Base-by-base conservation (phyloP, 192 early-diverging fungal species). In the Geranomyces variabilis region DNA sequence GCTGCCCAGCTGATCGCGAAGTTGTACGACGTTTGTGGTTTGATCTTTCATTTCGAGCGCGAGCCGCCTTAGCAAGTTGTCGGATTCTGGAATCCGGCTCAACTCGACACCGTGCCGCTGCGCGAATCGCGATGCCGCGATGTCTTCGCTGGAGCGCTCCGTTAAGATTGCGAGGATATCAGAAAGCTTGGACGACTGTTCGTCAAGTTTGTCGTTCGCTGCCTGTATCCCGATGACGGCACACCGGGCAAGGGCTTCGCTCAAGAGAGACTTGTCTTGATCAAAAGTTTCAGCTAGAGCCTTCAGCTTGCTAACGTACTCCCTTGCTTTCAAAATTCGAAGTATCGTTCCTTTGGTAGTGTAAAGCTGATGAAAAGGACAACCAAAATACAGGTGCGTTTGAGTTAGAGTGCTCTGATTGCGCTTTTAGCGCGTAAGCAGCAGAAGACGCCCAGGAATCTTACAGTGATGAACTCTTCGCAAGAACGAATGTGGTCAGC, bases 51-150 rank as follows among this genome's bases (percentile, higher is more conserved):
- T 36, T 33, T 62, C 60, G 29, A 62, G 10, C 34, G 60, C 60
- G 24, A 62, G 33, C 22, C 60, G 8, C 34, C 60, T 62, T 13
- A 62, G 60, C 60, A 62, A 33, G 33, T 62, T 62, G 24, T 62
- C 60, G 29, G 60, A 62, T 9, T 8, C 74, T 31, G 44, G 46
- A 80, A 69, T 57, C 45, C 84, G 45, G 81, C 80, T 63, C 66
- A 75, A 65, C 48, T 82, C 19, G 55, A 87, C 68, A 83, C 84
- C 70, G 60, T 71, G 70, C 66, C 79, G 4, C 65, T 85, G 9
- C 59, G 60, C 15, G 69, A 83, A 36, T 45, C 46, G 14, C 76
- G 78, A 21, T 41, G 64, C 36, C 79, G 78, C 14, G 59, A 59
- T 43, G 62, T 72, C 48, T 86, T 86, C 66, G 7, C 28, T 12